These are phyloP conservation scores for Erysimum cheiri DNA, from an alignment of 441 rosid species.

Conservation along the genomic window DNA sequence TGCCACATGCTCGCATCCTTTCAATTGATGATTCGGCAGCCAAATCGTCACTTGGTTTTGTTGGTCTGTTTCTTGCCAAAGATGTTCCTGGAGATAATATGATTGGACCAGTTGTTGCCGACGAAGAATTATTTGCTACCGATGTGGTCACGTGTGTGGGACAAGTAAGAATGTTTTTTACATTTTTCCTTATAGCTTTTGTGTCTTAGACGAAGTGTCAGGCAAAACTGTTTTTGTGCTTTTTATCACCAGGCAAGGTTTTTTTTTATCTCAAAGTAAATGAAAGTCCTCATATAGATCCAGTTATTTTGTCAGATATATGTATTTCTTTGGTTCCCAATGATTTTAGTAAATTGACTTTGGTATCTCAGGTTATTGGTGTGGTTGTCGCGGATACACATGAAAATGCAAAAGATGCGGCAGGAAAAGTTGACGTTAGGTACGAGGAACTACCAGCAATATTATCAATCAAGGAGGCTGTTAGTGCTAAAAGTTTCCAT, in stretches of 20 bases:
- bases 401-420: constrained; percentile 87
- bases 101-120: constrained; percentile 72
- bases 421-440: constrained; percentile 68
- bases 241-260: neutral
- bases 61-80: constrained; percentile 77
- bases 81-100: constrained; percentile 80
- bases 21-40: constrained; percentile 76
- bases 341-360: neutral
- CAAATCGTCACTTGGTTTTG: constrained; percentile 78
- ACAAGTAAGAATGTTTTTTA: constrained; percentile 59
- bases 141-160: constrained; percentile 96
- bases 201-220: neutral
- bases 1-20: constrained; percentile 85
- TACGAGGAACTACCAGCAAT: constrained; percentile 85
- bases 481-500: constrained; percentile 79
- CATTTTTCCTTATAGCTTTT: neutral
- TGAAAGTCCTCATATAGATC: constrained; percentile 1
- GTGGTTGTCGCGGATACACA: constrained; percentile 92
- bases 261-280: constrained; percentile 6
- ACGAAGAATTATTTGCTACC: constrained; percentile 90
- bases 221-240: neutral
- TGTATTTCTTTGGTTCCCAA: neutral
- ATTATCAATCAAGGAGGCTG: constrained; percentile 84
- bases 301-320: neutral
- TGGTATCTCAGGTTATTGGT: constrained; percentile 73